These are phyloP conservation scores for Rhodotorula diobovata DNA, from an alignment of 768 basidiomycete species.

Conservation along the genomic window DNA sequence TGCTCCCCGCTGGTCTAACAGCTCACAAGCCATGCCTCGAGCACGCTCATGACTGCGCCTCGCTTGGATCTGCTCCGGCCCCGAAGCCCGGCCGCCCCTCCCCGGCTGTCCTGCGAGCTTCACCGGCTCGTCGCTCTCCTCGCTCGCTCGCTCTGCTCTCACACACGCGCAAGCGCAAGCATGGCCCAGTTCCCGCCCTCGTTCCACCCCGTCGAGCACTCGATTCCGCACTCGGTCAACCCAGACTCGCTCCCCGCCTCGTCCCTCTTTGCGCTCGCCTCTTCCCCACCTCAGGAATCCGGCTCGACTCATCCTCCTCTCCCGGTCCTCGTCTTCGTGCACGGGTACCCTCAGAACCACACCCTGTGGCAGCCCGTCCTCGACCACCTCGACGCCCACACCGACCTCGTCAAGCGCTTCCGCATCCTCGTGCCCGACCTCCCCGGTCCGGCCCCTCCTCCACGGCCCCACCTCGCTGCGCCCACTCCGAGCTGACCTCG, in stretches of 20 bases:
- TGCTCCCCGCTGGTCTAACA: too few relatives aligned
- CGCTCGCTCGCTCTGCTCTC: background rate
- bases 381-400: background rate
- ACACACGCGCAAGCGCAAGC: background rate
- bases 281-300: background rate
- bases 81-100: too few relatives aligned
- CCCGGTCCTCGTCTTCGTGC: slow-evolving; percentile 38
- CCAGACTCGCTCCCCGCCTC: background rate
- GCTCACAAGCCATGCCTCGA: too few relatives aligned
- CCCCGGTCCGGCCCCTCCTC: slow-evolving; percentile 23
- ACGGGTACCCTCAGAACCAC: slow-evolving; percentile 42
- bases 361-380: slow-evolving; percentile 38
- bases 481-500: too few relatives aligned
- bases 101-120: too few relatives aligned
- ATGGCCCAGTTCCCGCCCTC: background rate
- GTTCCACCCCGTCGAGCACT: background rate
- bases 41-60: too few relatives aligned
- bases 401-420: slow-evolving; percentile 2
- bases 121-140: background rate
- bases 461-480: too few relatives aligned
- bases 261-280: background rate
- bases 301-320: background rate
- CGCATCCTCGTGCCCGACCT: slow-evolving; percentile 38
- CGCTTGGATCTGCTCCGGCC: too few relatives aligned
- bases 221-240: background rate